These are phyloP conservation scores for Pleurotus platypus DNA, from an alignment of 768 basidiomycete species.

Conservation along the genomic window DNA sequence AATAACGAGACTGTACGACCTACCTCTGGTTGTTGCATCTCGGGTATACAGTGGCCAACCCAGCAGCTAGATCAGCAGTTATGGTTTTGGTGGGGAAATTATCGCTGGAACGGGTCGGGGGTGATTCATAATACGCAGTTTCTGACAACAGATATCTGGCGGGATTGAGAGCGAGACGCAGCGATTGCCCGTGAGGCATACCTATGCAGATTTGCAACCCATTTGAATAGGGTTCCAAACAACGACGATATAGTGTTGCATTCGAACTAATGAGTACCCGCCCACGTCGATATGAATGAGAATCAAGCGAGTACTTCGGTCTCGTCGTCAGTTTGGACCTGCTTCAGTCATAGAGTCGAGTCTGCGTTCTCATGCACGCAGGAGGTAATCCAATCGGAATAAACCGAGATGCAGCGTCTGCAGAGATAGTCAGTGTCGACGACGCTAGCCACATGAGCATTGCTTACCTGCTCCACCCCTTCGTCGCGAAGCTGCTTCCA, in stretches of 20 bases:
- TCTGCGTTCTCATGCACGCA: constrained; percentile 55
- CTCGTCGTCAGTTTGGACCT: too few species aligned
- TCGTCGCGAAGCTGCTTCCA: constrained; percentile 77
- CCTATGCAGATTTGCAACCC: constrained; percentile 72
- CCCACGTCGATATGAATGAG: too few species aligned
- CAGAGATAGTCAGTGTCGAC: not conserved
- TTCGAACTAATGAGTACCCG: too few species aligned
- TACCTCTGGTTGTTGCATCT: constrained; percentile 63
- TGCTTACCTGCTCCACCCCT: constrained; percentile 44
- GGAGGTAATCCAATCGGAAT: constrained; percentile 91
- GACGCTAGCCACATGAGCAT: too few species aligned
- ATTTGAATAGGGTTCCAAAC: constrained; percentile 77
- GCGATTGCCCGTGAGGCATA: constrained; percentile 22
- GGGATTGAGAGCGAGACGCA: not conserved
- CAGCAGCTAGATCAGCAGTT: constrained; percentile 63
- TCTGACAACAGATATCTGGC: constrained; percentile 61
- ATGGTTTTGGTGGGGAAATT: constrained; percentile 77
- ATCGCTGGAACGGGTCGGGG: constrained; percentile 43
- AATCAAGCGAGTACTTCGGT: too few species aligned
- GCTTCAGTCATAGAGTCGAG: constrained; percentile 57
- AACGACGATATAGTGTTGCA: constrained; percentile 96
- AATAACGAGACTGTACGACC: constrained; percentile 10
- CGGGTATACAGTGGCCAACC: constrained; percentile 76
- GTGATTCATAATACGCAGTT: constrained; percentile 65
- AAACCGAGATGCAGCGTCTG: constrained; percentile 86